Conservation (phyloP, 2,329 filamentous ascomycete genomes). For the Cyanodermella asteris region DNA sequence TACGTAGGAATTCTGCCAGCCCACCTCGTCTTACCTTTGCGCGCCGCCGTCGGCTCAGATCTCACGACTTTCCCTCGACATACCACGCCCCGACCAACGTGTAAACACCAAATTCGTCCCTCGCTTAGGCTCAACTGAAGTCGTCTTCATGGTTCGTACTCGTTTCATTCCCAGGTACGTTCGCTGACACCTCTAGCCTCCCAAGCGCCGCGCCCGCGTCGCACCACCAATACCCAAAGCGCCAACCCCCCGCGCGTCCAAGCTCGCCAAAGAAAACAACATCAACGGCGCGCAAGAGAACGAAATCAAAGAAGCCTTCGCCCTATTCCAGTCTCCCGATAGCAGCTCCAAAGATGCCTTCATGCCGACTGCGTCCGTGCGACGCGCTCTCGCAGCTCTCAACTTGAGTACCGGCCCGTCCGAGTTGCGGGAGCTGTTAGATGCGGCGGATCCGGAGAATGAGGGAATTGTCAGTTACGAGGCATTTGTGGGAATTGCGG, state of each 20-base stretch:
- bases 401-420: conserved; percentile 43
- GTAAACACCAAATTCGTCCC: too few relatives aligned
- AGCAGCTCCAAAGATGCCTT: conserved; percentile 56
- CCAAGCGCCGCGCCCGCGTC: conserved; percentile 7
- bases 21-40: too few relatives aligned
- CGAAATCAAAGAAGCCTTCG: conserved; percentile 80
- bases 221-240: too few relatives aligned
- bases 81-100: too few relatives aligned
- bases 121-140: too few relatives aligned
- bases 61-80: too few relatives aligned
- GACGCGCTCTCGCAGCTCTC: conserved; percentile 51
- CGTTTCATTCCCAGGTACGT: too few relatives aligned
- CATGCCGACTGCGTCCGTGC: conserved; percentile 67
- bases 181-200: too few relatives aligned
- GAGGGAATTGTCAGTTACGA: conserved; percentile 60
- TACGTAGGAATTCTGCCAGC: too few relatives aligned
- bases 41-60: too few relatives aligned
- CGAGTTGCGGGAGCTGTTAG: conserved; percentile 56
- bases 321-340: conserved; percentile 47
- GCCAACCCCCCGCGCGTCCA: conserved; percentile 41
- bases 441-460: conserved; percentile 61
- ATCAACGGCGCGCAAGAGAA: conserved; percentile 64
- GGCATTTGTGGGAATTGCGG: conserved; percentile 70
- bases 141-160: too few relatives aligned
- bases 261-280: conserved; percentile 80